Percentiles rank a stretch among this genome's conserved stretches.
Evolutionary conservation across 805 yeast species (phyloP).

Genomic region (Saccharomycopsis amapae): DNA sequence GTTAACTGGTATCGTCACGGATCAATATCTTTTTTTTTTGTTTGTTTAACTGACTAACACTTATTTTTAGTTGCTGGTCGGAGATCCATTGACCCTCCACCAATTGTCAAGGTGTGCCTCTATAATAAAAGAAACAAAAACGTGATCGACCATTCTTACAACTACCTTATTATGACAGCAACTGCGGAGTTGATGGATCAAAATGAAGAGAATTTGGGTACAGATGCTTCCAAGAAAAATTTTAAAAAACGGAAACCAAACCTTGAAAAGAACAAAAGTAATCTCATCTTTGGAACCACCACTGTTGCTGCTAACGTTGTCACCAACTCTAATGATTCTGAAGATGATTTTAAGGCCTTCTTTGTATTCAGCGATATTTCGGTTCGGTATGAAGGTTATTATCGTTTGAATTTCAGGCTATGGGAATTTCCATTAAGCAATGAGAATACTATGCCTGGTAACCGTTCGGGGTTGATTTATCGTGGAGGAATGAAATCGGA

Average conservation of each 20-base stretch:
- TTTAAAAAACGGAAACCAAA: slow-evolving; percentile 18
- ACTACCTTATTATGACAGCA: slow-evolving; percentile 18
- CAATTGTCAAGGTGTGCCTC: slow-evolving; percentile 13
- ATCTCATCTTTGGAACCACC: slow-evolving; percentile 16
- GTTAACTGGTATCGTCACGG: background rate
- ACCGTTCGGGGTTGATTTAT: slow-evolving; percentile 3
- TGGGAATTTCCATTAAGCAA: slow-evolving; percentile 11
- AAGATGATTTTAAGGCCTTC: slow-evolving; percentile 12
- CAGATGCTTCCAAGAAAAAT: slow-evolving; percentile 15
- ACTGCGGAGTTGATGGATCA: slow-evolving; percentile 19
- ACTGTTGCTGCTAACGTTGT: slow-evolving; percentile 16
- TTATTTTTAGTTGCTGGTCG: slow-evolving; percentile 14
- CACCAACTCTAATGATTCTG: background rate
- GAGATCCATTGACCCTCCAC: slow-evolving; percentile 19
- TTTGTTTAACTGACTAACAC: slow-evolving; percentile 1
- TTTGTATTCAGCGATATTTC: slow-evolving; percentile 20
- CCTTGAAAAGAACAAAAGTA: slow-evolving; percentile 14
- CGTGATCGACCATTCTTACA: slow-evolving; percentile 18
- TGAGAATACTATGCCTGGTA: background rate
- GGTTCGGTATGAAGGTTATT: slow-evolving; percentile 18
- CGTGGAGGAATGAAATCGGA: slow-evolving; percentile 11
- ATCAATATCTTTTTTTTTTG: too few species aligned
- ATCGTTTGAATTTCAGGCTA: slow-evolving; percentile 12
- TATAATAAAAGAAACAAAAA: background rate
- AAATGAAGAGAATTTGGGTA: slow-evolving; percentile 14